Percentiles rank a stretch among this genome's conserved stretches.
Evolutionary conservation across 805 yeast species (phyloP).

Genomic region (Myxozyma melibiosi): DNA sequence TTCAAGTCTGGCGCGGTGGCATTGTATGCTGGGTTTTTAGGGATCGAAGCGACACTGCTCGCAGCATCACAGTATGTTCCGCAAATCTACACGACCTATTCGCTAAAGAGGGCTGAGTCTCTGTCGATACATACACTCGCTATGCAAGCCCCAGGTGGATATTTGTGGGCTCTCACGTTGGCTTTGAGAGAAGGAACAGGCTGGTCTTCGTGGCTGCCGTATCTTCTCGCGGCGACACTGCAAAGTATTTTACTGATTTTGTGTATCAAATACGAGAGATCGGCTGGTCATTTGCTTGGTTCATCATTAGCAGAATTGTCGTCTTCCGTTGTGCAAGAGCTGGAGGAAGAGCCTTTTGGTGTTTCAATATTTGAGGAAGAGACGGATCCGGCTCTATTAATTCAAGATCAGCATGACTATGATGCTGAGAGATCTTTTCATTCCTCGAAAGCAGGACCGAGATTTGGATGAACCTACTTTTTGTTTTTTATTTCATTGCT

Average conservation of each 20-base stretch:
- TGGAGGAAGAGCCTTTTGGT: constrained; percentile 9
- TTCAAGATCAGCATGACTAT: constrained; percentile 1
- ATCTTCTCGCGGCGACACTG: constrained; percentile 66
- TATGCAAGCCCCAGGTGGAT: constrained; percentile 89
- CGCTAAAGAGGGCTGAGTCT: constrained; percentile 75
- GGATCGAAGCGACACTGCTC: constrained; percentile 62
- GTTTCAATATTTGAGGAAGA: constrained; percentile 18
- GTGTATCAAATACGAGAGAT: constrained; percentile 57
- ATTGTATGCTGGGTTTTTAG: constrained; percentile 55
- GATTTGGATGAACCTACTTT: too few species aligned
- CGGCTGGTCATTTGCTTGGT: not conserved
- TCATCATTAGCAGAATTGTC: not conserved
- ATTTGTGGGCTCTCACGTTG: constrained; percentile 71
- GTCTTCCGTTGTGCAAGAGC: not conserved
- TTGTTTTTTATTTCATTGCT: too few species aligned
- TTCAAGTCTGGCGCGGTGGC: not conserved
- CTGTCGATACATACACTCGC: constrained; percentile 79
- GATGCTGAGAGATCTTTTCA: not conserved
- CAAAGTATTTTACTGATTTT: constrained; percentile 64
- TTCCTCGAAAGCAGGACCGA: not conserved
- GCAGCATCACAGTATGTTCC: constrained; percentile 78
- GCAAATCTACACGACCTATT: constrained; percentile 70
- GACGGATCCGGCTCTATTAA: not conserved
- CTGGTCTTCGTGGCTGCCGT: constrained; percentile 88
- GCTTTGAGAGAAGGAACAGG: constrained; percentile 71